Evolutionary conservation across 2,329 filamentous ascomycete species (phyloP), one percentile per base, ranked within the genome.

Genomic region (Hyphodiscus sp.): DNA sequence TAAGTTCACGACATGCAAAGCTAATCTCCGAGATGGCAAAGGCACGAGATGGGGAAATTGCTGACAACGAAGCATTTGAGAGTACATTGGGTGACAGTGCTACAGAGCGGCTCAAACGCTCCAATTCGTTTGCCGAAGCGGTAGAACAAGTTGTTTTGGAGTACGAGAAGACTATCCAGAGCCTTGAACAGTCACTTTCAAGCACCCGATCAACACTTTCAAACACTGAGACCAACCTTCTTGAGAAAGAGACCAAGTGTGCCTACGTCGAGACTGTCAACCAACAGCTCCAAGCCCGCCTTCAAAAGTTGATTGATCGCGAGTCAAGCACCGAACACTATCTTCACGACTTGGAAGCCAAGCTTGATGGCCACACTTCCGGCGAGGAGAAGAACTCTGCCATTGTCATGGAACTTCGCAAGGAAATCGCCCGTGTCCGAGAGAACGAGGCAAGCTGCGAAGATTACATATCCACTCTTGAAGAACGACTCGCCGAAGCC

Each of bases 161-260:
- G 71, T 99, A 99, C 68, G 95, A 99, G 70, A 97, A 95, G 77
- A 99, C 95, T 0, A 99, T 99, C 48, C 91, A 97, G 69, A 87
- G 83, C 50, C 79, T 99, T 16, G 94, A 99, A 70, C 85, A 91
- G 49, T 96, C 91, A 1, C 80, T 99, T 15, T 91, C 91, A 0
- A 94, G 84, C 65, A 97, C 94, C 1, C 82, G 94, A 53, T 79
- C 87, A 33, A 90, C 89, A 0, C 76, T 99, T 26, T 87, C 94
- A 11, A 86, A 76, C 59, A 91, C 88, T 0, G 95, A 99, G 69
- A 94, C 91, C 51, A 86, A 76, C 53, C 76, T 99, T 20, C 77
- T 97, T 2, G 95, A 99, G 69, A 94, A 88, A 68, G 94, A 99
- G 71, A 94, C 89, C 13, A 95, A 90, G 67, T 92, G 91, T 64